Percentiles rank a stretch among this genome's conserved stretches.
Conservation (phyloP, 2,329 filamentous ascomycete genomes). For the Volutella citrinella region DNA sequence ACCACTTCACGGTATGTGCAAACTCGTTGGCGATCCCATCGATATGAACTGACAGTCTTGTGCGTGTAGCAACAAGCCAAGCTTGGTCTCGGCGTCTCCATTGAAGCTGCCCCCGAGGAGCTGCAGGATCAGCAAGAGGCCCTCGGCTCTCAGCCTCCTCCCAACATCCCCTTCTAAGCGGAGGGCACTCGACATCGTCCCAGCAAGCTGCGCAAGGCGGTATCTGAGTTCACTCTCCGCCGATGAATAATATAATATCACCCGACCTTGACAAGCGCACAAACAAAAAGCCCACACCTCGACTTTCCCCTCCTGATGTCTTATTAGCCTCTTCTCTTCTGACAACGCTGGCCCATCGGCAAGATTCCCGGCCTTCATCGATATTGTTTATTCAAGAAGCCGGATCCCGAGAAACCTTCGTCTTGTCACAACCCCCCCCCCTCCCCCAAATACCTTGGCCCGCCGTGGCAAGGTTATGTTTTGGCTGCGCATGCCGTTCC, state of each 20-base stretch:
- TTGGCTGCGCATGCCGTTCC: too few species aligned
- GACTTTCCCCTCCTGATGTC: constrained; percentile 23
- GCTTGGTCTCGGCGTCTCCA: constrained; percentile 88
- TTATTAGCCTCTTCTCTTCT: constrained; percentile 27
- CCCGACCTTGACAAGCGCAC: constrained; percentile 19
- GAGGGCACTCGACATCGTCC: constrained; percentile 8
- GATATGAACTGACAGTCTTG: constrained; percentile 30
- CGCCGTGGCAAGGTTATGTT: too few species aligned
- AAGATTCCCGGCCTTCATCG: too few species aligned
- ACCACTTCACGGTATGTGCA: constrained; percentile 85
- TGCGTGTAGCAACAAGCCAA: constrained; percentile 79
- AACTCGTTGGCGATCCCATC: too few species aligned
- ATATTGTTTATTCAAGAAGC: too few species aligned
- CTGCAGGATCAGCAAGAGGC: constrained; percentile 80
- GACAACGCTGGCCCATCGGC: too few species aligned
- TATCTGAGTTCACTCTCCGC: constrained; percentile 17
- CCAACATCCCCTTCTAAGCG: constrained; percentile 65
- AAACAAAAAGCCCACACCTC: constrained; percentile 18
- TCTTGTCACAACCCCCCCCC: not conserved
- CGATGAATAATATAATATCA: constrained; percentile 27
- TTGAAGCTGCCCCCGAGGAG: constrained; percentile 81
- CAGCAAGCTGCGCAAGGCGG: constrained; percentile 18
- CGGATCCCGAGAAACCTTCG: too few species aligned
- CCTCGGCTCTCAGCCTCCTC: constrained; percentile 45
- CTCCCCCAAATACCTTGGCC: not conserved